Evolutionary conservation across 805 yeast genomes (phyloP).

Genomic region (Lachancea mirantina): DNA sequence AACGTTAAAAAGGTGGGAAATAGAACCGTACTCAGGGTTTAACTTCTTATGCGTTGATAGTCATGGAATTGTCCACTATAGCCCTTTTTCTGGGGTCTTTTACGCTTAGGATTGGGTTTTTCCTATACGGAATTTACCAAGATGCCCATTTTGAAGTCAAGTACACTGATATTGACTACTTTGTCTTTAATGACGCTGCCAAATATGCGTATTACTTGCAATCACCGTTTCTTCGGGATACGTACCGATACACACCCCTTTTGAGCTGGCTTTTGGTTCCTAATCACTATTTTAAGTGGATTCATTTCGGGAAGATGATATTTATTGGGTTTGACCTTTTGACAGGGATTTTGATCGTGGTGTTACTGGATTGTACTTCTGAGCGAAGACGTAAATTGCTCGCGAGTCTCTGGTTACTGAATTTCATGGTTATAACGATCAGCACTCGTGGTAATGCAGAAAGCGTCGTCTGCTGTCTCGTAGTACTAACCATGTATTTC

Average conservation of each 20-base stretch:
- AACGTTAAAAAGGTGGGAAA: background rate
- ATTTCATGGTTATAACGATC: conserved; percentile 92
- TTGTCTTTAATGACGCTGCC: conserved; percentile 92
- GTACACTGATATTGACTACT: conserved; percentile 91
- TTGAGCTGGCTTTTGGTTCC: conserved; percentile 80
- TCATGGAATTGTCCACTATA: background rate
- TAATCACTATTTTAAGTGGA: conserved; percentile 40
- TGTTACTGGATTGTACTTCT: conserved; percentile 28
- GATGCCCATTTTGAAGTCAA: conserved; percentile 71
- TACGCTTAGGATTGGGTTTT: conserved; percentile 51
- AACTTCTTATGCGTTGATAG: background rate
- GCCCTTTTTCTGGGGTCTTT: conserved; percentile 17
- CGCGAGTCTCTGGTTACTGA: conserved; percentile 72
- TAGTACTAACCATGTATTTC: conserved; percentile 50
- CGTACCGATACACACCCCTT: conserved; percentile 90
- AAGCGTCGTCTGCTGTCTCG: conserved; percentile 73
- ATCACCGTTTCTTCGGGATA: conserved; percentile 79
- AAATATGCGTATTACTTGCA: conserved; percentile 47
- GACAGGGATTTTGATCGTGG: conserved; percentile 61
- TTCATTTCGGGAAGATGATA: conserved; percentile 71
- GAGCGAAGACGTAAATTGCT: conserved; percentile 34
- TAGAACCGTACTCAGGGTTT: background rate
- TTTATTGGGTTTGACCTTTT: conserved; percentile 73
- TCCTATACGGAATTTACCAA: conserved; percentile 77
- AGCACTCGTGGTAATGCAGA: conserved; percentile 93